These are phyloP conservation scores for Pichia sp. DNA, from an alignment of 1,139 yeast genomes.

Conservation along the genomic window DNA sequence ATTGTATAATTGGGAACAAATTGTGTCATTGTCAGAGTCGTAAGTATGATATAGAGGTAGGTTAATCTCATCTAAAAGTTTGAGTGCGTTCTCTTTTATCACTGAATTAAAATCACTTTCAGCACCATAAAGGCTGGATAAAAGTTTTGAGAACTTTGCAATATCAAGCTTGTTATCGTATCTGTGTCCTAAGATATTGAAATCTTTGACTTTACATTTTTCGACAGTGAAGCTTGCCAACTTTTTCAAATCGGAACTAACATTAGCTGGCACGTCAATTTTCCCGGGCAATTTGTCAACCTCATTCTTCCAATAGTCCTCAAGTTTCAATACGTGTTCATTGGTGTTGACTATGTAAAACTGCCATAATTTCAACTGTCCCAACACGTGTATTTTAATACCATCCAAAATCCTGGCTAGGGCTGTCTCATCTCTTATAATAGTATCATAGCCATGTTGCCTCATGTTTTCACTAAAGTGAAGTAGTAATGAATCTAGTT, in stretches of 20 bases:
- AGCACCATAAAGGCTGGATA: constrained; percentile 36
- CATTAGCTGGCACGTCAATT: constrained; percentile 36
- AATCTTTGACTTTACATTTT: constrained; percentile 37
- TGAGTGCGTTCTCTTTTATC: constrained; percentile 41
- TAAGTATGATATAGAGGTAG: constrained; percentile 66
- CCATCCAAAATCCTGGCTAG: constrained; percentile 60
- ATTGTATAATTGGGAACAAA: constrained; percentile 64
- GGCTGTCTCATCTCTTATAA: constrained; percentile 47
- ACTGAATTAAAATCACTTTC: constrained; percentile 30
- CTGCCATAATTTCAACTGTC: constrained; percentile 75
- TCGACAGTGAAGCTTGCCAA: constrained; percentile 40
- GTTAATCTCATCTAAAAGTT: constrained; percentile 73
- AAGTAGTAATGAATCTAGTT: constrained; percentile 64
- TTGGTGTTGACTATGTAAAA: constrained; percentile 67
- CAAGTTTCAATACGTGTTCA: constrained; percentile 34
- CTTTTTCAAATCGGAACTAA: constrained; percentile 43
- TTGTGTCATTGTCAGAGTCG: constrained; percentile 64
- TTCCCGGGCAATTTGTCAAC: constrained; percentile 1
- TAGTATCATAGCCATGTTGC: constrained; percentile 55
- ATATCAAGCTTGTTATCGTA: constrained; percentile 56
- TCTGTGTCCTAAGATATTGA: constrained; percentile 38
- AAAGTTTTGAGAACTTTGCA: constrained; percentile 44
- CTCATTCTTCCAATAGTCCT: constrained; percentile 29
- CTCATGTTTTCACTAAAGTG: constrained; percentile 56
- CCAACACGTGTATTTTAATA: constrained; percentile 61